Conservation (phyloP, 2,329 filamentous ascomycete genomes). For the Tolypocladium capitatum region DNA sequence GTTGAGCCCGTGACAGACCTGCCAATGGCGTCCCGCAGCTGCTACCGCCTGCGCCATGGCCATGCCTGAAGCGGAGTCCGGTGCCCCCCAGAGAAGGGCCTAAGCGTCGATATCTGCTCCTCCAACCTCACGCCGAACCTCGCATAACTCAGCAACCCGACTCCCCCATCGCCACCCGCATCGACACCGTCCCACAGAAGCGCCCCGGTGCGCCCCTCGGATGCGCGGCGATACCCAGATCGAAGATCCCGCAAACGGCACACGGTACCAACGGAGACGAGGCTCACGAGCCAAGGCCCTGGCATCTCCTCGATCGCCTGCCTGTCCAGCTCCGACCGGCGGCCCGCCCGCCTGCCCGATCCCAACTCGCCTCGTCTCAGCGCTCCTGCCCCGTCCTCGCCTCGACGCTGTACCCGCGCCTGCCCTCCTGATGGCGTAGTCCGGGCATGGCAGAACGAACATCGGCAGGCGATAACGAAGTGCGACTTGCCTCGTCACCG, state of each 20-base stretch:
- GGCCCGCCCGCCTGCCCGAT: background rate
- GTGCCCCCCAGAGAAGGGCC: background rate
- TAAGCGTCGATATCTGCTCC: background rate
- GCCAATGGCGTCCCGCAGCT: background rate
- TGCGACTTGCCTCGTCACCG: conserved; percentile 33
- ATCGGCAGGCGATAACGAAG: conserved; percentile 40
- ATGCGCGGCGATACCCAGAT: background rate
- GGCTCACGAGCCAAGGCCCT: background rate
- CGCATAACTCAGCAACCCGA: background rate
- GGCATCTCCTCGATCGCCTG: background rate
- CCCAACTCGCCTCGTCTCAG: conserved; percentile 3
- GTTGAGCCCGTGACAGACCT: background rate
- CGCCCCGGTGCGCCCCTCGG: background rate
- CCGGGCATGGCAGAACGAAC: conserved; percentile 52
- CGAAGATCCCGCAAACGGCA: background rate
- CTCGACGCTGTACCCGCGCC: conserved; percentile 14
- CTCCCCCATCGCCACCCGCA: background rate
- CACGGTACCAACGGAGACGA: background rate
- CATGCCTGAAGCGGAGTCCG: conserved; percentile 1
- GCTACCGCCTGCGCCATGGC: background rate
- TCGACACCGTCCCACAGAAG: background rate
- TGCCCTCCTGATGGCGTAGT: conserved; percentile 51
- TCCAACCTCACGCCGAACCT: background rate
- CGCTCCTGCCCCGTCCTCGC: conserved; percentile 5
- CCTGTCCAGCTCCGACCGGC: background rate